Percentiles rank a stretch among this genome's conserved stretches.
Evolutionary conservation across 306 rosid genomes (phyloP).

Genomic region (Pachyrhizus erosus): DNA sequence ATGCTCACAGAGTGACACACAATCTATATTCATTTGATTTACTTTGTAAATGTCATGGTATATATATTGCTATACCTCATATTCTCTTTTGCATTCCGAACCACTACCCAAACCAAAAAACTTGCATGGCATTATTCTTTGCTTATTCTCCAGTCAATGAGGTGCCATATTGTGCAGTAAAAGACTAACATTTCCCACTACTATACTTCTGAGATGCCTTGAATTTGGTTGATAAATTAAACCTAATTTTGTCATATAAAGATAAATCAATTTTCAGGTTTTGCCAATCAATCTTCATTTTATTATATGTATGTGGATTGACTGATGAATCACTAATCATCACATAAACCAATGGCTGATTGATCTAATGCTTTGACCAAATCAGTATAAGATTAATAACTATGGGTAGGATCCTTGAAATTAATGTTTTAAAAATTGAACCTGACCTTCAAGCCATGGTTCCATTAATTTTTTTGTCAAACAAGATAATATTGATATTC

Average conservation of each 20-base stretch:
- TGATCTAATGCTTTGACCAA: background rate
- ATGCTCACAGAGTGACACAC: background rate
- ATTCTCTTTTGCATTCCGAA: background rate
- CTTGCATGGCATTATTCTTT: background rate
- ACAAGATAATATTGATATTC: background rate
- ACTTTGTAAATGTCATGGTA: background rate
- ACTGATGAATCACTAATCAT: background rate
- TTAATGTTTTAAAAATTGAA: background rate
- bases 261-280: background rate
- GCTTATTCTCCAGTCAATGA: background rate
- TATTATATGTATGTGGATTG: background rate
- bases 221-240: background rate
- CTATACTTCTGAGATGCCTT: background rate
- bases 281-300: background rate
- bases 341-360: background rate
- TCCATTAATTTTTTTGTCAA: background rate
- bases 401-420: background rate
- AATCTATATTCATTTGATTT: background rate
- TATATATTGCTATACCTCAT: background rate
- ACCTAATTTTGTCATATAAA: background rate
- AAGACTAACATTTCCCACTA: background rate
- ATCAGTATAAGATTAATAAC: background rate
- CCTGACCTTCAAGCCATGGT: background rate
- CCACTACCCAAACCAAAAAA: background rate
- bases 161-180: background rate